Base-by-base conservation (phyloP, 495 filamentous ascomycete species). In the Penicillium samsonianum region DNA sequence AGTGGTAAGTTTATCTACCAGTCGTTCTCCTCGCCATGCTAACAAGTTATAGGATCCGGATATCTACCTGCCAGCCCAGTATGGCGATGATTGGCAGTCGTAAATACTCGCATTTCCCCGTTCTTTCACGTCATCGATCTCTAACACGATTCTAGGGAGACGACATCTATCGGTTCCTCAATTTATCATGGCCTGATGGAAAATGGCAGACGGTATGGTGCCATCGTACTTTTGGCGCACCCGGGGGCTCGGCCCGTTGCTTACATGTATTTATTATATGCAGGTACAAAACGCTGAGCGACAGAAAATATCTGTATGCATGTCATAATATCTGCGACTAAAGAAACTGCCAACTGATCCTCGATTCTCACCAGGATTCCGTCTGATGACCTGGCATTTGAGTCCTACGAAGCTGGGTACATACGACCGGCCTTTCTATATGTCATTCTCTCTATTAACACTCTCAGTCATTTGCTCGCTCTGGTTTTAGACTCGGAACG, bases 381-480 rank as follows among this genome's bases (percentile, higher is more conserved):
- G 2, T 55, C 53, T 19, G 42, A 55, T 46, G 53, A 55, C 6
- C 42, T 37, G 5, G 12, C 40, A 14, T 58, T 58, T 9, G 53
- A 55, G 30, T 23, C 26, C 19, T 55, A 55, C 12, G 53, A 55
- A 25, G 53, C 53, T 33, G 53, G 53, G 53, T 55, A 19, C 2
- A 30, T 40, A 26, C 14, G 16, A 16, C 42, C 4, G 19, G 17
- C 2, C 23, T 38, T 38, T 8, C 35, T 35, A 31, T 9, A 16
- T 1, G 1, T 10, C 10, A 8, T 19, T 12, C 0, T n/a, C 2
- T 4, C 9, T 12, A 11, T 1, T 46, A 11, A 55, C 42, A 14
- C 12, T 9, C 5, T 3, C 20, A 55, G 53, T 5, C 53, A 55
- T n/a, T 12, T 55, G n/a, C 42, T 55, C 2, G 28, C 41, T 14